Conservation (phyloP, 1,139 yeast species). For the Pichia sp. region DNA sequence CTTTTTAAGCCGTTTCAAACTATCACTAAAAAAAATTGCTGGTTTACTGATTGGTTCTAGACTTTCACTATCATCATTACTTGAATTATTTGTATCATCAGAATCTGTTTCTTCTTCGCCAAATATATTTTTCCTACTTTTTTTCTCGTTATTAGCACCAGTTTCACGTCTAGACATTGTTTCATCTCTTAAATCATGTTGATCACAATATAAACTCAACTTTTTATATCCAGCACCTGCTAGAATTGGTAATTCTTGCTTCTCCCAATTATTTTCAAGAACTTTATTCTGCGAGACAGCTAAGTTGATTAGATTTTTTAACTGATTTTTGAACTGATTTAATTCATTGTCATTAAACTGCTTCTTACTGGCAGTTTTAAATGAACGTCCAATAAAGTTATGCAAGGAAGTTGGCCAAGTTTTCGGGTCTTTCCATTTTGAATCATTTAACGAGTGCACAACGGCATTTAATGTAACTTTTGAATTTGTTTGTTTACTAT, state of each 20-base stretch:
- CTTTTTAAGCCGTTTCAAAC: constrained; percentile 10
- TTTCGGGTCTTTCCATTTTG: constrained; percentile 23
- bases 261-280: constrained; percentile 55
- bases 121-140: constrained; percentile 19
- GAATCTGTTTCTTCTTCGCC: constrained; percentile 19
- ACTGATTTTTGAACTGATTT: constrained; percentile 37
- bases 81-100: neutral
- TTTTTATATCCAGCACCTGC: constrained; percentile 3
- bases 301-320: constrained; percentile 41
- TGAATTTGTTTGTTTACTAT: neutral
- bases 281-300: constrained; percentile 45
- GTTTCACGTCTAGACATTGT: neutral
- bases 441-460: constrained; percentile 1
- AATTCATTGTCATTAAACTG: constrained; percentile 28
- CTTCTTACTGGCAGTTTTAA: constrained; percentile 32
- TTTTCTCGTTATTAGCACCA: constrained; percentile 3
- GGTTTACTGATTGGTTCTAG: neutral
- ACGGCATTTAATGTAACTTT: constrained; percentile 8
- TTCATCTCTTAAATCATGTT: neutral
- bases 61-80: neutral
- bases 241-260: constrained; percentile 50
- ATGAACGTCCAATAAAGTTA: constrained; percentile 42
- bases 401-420: constrained; percentile 46
- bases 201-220: constrained; percentile 22
- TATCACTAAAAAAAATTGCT: constrained; percentile 6